Base-by-base conservation (phyloP, 2,329 filamentous ascomycete species). In the Colletotrichum salicis region DNA sequence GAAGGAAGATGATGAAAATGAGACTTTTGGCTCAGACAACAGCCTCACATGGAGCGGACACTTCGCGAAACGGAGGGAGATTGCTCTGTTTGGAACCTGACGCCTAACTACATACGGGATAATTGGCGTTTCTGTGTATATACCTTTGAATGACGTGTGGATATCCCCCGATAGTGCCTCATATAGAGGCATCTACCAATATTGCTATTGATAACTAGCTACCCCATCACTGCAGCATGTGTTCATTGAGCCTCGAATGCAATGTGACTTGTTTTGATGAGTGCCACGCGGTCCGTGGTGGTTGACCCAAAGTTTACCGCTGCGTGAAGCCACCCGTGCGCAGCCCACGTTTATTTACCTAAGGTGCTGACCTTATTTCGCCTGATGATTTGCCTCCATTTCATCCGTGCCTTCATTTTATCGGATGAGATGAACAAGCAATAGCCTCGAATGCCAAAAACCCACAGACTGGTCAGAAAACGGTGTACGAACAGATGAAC, bases 111-210 rank as follows among this genome's bases (percentile, higher is more conserved):
- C 52, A 51, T 56, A 27, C 6, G 48, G 66, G 52, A 52, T 60
- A 71, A 59, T 59, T 56, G 65, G 70, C 66, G 60, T 72, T 72
- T 72, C 65, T 70, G 65, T 70, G 66, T 72, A 72, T 64, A 70
- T 72, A 70, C 59, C 56, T 72, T 72, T 70, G 60, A 70, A 72
- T 64, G 60, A 72, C 60, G 70, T 62, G 64, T 33, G 66, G 70
- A 71, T 60, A 70, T 72, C 41, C 59, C 59, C 48, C 59, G 54
- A 22, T 24, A 37, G 59, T 41, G 37, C 56, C 35, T 64, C 24
- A 7, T n/a, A 60, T 27, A 45, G 59, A 61, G 45, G 59, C 65
- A 51, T 55, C 27, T n/a, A 57, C 45, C 48, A 64, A 27, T 33
- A 64, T 22, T 52, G 48, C 60, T 60, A 51, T 56, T 72, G 35